Evolutionary conservation across 2,329 filamentous ascomycete species (phyloP).

Genomic region (Aspergillus brunneoviolaceus): DNA sequence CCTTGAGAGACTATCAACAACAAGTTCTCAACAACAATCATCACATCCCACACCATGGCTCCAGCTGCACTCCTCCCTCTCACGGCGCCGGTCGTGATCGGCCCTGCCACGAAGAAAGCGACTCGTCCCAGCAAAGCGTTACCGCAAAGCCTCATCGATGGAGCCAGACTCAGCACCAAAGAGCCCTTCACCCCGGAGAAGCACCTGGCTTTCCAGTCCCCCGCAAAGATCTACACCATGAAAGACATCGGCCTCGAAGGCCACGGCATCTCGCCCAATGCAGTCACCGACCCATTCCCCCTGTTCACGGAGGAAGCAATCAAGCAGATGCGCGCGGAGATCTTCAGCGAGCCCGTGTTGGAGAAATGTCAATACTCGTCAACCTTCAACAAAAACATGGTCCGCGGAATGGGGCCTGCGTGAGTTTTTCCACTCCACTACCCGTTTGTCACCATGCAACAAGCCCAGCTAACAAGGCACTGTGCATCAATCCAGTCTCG

Average conservation of each 20-base stretch:
- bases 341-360: conserved; percentile 56
- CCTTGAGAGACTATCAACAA: too few relatives aligned
- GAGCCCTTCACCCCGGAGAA: conserved; percentile 50
- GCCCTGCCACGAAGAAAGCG: conserved; percentile 16
- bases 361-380: conserved; percentile 57
- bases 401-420: conserved; percentile 55
- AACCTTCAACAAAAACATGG: conserved; percentile 52
- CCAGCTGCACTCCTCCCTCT: too few relatives aligned
- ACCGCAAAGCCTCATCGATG: conserved; percentile 16
- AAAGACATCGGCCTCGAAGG: conserved; percentile 51
- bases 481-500: conserved; percentile 43
- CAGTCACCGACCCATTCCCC: conserved; percentile 62
- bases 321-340: conserved; percentile 59
- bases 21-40: too few relatives aligned
- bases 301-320: conserved; percentile 63
- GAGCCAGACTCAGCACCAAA: background rate
- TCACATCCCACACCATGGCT: too few relatives aligned
- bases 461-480: too few relatives aligned
- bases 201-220: conserved; percentile 55
- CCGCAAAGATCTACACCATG: conserved; percentile 57
- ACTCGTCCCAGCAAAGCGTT: conserved; percentile 17
- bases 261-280: conserved; percentile 59
- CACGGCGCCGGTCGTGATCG: conserved; percentile 4
- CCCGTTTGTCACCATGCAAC: background rate
- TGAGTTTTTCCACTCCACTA: conserved; percentile 37